Percentiles rank a stretch among this genome's conserved stretches.
Conservation (phyloP, 202 grass and related monocot species). For the Setaria italica region DNA sequence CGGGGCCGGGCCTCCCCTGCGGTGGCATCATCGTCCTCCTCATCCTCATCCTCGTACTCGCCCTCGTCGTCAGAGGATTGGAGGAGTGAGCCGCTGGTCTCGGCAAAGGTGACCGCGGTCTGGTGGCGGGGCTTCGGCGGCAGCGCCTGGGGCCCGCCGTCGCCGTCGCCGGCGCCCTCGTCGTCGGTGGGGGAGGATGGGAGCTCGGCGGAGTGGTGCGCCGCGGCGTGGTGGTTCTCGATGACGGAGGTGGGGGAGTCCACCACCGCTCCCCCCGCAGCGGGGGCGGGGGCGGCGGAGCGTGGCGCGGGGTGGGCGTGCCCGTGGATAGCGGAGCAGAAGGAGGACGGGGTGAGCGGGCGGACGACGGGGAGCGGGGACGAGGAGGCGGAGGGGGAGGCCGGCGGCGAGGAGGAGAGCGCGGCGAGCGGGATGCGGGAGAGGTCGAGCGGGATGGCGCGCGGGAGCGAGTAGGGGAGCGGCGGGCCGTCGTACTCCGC, state of each 20-base stretch:
- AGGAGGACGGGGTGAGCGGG: constrained; percentile 63
- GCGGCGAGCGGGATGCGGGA: constrained; percentile 81
- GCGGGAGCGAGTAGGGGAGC: constrained; percentile 75
- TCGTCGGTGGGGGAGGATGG: constrained; percentile 60
- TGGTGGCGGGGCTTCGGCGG: constrained; percentile 36
- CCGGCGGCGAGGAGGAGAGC: constrained; percentile 53
- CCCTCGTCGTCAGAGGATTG: constrained; percentile 42
- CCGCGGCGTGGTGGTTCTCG: constrained; percentile 76
- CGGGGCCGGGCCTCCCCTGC: constrained; percentile 6
- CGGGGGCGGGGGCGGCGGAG: constrained; percentile 24
- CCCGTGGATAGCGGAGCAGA: constrained; percentile 56
- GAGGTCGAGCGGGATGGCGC: constrained; percentile 86
- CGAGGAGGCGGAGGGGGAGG: constrained; percentile 33
- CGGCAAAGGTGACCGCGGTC: constrained; percentile 58
- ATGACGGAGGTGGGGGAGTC: constrained; percentile 96
- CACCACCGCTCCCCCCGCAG: constrained; percentile 20
- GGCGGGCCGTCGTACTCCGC: constrained; percentile 91
- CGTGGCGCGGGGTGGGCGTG: constrained; percentile 25
- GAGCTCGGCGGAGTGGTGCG: constrained; percentile 73
- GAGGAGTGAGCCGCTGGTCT: constrained; percentile 67
- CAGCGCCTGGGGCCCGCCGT: not conserved
- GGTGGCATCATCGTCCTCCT: constrained; percentile 4
- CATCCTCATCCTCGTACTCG: constrained; percentile 38
- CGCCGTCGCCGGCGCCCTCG: constrained; percentile 42
- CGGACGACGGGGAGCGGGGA: constrained; percentile 69